A percentile compares a stretch with the other conserved stretches of the same genome.
Evolutionary conservation across 2,329 filamentous ascomycete genomes (phyloP).

Genomic region (Didymella pinodella): DNA sequence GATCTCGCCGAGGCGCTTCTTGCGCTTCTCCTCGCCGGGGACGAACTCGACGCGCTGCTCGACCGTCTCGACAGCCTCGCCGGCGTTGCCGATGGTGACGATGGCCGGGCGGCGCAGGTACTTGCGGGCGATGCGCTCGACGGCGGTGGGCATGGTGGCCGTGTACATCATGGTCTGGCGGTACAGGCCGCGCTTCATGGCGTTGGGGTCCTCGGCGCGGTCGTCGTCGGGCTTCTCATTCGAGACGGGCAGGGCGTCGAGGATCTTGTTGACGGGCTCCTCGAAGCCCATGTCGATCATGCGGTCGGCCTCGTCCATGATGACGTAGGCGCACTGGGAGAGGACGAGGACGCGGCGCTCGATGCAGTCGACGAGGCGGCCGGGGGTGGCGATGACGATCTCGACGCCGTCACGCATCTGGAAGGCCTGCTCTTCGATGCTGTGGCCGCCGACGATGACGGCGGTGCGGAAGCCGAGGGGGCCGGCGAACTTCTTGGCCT

Average conservation of each 20-base stretch:
- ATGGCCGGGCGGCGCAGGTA: slow-evolving; percentile 93
- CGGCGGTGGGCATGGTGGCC: slow-evolving; percentile 91
- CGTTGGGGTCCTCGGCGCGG: slow-evolving; percentile 81
- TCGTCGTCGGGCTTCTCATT: slow-evolving; percentile 97
- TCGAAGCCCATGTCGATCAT: slow-evolving; percentile 99
- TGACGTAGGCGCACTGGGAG: slow-evolving; percentile 96
- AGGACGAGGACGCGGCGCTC: slow-evolving; percentile 90
- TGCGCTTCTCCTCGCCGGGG: slow-evolving; percentile 89
- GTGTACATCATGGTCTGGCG: slow-evolving; percentile 99
- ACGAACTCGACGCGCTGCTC: slow-evolving; percentile 97
- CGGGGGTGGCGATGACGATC: slow-evolving; percentile 97
- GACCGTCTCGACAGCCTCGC: slow-evolving; percentile 96
- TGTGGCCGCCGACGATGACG: slow-evolving; percentile 97
- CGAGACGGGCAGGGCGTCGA: slow-evolving; percentile 87
- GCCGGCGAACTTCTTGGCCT: slow-evolving; percentile 89
- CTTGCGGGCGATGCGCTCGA: slow-evolving; percentile 96
- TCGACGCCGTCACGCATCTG: slow-evolving; percentile 91
- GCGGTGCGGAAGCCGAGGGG: slow-evolving; percentile 94
- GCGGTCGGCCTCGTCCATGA: slow-evolving; percentile 99
- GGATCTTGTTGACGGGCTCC: slow-evolving; percentile 95
- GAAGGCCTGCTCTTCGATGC: slow-evolving; percentile 90
- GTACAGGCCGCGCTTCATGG: slow-evolving; percentile 89
- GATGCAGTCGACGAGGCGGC: slow-evolving; percentile 95
- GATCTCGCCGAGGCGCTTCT: slow-evolving; percentile 94
- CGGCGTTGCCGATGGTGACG: slow-evolving; percentile 91